phyloP scores from a whole-genome alignment of 208 protist genomes.

The Crithidia sp. region DNA sequence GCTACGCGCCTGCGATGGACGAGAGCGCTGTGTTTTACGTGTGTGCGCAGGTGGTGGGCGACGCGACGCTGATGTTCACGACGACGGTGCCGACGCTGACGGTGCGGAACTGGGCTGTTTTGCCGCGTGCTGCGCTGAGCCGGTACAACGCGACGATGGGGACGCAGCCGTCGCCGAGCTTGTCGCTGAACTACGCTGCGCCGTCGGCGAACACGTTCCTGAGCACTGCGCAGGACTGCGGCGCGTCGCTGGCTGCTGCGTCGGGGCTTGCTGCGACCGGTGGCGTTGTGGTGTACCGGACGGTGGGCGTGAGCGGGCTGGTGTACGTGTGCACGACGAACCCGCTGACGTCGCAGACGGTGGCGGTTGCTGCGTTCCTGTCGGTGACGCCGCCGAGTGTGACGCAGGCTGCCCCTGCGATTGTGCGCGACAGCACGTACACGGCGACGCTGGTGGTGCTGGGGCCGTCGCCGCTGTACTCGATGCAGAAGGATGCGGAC shows the following conservation, averaged over 20 bases:
- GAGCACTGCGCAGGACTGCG: conserved; percentile 41
- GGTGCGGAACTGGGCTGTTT: conserved; percentile 47
- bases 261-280: conserved; percentile 15
- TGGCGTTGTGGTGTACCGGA: conserved; percentile 9
- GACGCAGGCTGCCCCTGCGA: conserved; percentile 37
- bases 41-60: conserved; percentile 41
- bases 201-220: conserved; percentile 48
- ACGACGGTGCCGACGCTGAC: conserved; percentile 50
- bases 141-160: conserved; percentile 38
- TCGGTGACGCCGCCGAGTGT: conserved; percentile 54
- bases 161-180: background rate
- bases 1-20: conserved; percentile 48
- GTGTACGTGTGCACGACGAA: conserved; percentile 59
- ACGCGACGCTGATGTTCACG: conserved; percentile 50
- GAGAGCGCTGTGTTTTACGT: conserved; percentile 58
- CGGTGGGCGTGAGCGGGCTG: conserved; percentile 34
- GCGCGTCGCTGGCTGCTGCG: conserved; percentile 15
- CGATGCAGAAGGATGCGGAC: conserved; percentile 53
- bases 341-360: conserved; percentile 11
- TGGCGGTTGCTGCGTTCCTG: conserved; percentile 49
- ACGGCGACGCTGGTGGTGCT: conserved; percentile 42
- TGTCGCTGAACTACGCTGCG: conserved; percentile 59
- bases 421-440: conserved; percentile 49
- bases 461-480: conserved; percentile 49
- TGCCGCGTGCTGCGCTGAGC: conserved; percentile 46